A percentile compares a stretch with the other conserved stretches of the same genome.
These are phyloP conservation scores for Candida freyschussii DNA, from an alignment of 1,139 yeast species.

Conservation along the genomic window DNA sequence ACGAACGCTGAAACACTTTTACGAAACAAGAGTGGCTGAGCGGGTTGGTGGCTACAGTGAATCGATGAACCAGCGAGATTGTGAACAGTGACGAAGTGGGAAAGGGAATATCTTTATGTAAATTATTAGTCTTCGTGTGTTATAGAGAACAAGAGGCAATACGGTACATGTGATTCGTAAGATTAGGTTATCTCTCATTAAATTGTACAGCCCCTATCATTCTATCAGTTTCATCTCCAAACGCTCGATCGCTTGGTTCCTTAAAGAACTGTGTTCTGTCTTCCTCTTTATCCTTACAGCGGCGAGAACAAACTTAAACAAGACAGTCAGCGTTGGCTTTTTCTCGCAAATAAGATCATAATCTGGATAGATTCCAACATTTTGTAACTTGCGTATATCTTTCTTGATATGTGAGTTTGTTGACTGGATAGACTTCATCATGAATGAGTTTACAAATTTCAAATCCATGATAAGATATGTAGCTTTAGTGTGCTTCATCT, in stretches of 20 bases:
- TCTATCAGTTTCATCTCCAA: slow-evolving; percentile 12
- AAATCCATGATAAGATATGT: slow-evolving; percentile 41
- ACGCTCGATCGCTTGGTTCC: slow-evolving; percentile 18
- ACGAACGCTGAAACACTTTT: slow-evolving; percentile 32
- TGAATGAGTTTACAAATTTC: slow-evolving; percentile 46
- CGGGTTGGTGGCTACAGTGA: too few species aligned
- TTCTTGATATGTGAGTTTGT: slow-evolving; percentile 37
- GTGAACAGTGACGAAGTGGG: too few species aligned
- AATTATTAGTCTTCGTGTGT: too few species aligned
- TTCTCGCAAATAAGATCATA: slow-evolving; percentile 28
- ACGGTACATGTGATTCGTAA: too few species aligned
- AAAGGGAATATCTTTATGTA: too few species aligned
- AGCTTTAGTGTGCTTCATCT: slow-evolving; percentile 25
- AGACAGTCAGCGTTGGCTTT: slow-evolving; percentile 33
- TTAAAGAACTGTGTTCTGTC: slow-evolving; percentile 17
- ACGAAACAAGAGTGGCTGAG: slow-evolving; percentile 22
- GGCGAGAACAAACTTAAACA: slow-evolving; percentile 54
- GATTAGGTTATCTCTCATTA: too few species aligned
- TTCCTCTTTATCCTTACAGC: slow-evolving; percentile 43
- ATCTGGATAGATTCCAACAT: slow-evolving; percentile 50
- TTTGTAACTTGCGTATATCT: slow-evolving; percentile 41
- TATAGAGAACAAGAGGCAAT: too few species aligned
- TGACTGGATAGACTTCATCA: slow-evolving; percentile 41
- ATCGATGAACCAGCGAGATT: too few species aligned
- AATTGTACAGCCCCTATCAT: too few species aligned